Base-by-base conservation (phyloP, 805 yeast genomes). In the Barnettozyma wickerhamii region DNA sequence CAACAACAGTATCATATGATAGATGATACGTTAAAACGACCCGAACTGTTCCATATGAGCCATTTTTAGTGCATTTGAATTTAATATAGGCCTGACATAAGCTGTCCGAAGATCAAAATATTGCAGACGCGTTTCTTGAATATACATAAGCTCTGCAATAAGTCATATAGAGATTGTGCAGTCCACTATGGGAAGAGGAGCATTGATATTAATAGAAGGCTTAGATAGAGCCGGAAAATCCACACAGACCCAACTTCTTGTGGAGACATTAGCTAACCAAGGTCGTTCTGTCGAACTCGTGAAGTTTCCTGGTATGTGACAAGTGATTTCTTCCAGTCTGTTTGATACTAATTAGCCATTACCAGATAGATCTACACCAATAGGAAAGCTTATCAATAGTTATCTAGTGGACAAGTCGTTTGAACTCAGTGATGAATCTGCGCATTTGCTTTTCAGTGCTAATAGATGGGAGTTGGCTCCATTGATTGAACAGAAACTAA, bases 161-260 rank as follows among this genome's bases (percentile, higher is more conserved):
- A n/a, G n/a, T n/a, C n/a, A n/a, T n/a, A n/a, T n/a, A n/a, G n/a
- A n/a, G n/a, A n/a, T n/a, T n/a, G n/a, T n/a, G n/a, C 4, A 13
- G 7, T 7, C 3, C 5, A 33, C 19, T 18, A 53, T 51, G 58
- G 33, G 43, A 5, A 46, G 96, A 47, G 98, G 97, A 3, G 71
- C 74, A 34, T 65, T 93, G 29, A 81, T 93, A 18, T 74, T 88
- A 1, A 71, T 93, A 3, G 99, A 93, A 62, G 99, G 99, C 0
- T 74, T 93, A 1, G 99, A 93, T 55, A 66, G 99, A 37, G 83
- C 97, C 0, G 99, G 99, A 0, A 93, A 93, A 55, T 77, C 96
- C 3, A 89, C 97, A 0, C 99, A 93, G 58, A 73, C 83, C 6
- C 56, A 61, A 3, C 49, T 55, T 3, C 51, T 84, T 9, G 51